phyloP scores from a whole-genome alignment of 2,329 filamentous ascomycete species.

The Pseudogymnoascus verrucosus region DNA sequence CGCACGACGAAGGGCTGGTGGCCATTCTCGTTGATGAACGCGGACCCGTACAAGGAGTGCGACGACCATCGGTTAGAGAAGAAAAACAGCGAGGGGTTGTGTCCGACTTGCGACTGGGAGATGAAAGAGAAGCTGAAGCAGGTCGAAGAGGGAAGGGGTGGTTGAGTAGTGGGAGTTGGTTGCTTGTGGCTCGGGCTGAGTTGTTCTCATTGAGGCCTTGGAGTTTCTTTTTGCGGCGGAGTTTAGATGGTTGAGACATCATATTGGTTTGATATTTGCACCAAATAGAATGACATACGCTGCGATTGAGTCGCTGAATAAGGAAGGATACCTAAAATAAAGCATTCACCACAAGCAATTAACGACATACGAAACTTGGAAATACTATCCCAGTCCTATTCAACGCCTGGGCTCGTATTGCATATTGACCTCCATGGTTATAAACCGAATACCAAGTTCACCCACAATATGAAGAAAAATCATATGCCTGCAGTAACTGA shows the following conservation, averaged over 20 bases:
- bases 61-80: neutral
- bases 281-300: neutral
- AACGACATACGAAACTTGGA: neutral
- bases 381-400: neutral
- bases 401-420: neutral
- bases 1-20: neutral
- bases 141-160: neutral
- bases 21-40: neutral
- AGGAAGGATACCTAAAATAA: neutral
- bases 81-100: constrained; percentile 1
- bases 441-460: neutral
- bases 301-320: neutral
- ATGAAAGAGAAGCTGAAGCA: neutral
- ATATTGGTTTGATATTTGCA: neutral
- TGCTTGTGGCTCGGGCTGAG: neutral
- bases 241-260: neutral
- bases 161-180: neutral
- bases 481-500: neutral
- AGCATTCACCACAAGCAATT: neutral
- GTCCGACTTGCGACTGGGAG: constrained; percentile 1
- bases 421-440: neutral
- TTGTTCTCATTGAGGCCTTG: neutral
- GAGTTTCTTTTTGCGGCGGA: neutral
- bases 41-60: constrained; percentile 4
- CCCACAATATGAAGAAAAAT: neutral